These are phyloP conservation scores for Schwanniomyces yamadae DNA, from an alignment of 805 yeast genomes.

Conservation along the genomic window DNA sequence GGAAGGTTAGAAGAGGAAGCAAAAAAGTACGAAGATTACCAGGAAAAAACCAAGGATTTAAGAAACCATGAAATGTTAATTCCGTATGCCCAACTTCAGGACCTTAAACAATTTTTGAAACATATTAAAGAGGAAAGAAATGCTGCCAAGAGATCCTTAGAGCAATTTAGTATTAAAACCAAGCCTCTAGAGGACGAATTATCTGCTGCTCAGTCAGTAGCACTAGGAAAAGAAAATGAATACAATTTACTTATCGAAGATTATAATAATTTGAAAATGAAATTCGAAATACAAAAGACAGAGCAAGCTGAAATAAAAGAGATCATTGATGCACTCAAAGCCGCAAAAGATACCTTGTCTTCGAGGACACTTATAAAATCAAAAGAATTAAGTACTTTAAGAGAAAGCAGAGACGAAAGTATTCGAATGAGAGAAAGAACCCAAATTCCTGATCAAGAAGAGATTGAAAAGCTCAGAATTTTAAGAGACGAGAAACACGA, in stretches of 20 bases:
- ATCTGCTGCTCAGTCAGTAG: constrained; percentile 5
- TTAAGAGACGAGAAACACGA: constrained; percentile 20
- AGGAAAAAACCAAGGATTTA: constrained; percentile 41
- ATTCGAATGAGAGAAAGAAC: constrained; percentile 19
- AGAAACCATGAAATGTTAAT: constrained; percentile 36
- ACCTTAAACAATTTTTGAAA: constrained; percentile 31
- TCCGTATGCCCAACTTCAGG: constrained; percentile 42
- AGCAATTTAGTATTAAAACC: constrained; percentile 20
- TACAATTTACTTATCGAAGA: constrained; percentile 4
- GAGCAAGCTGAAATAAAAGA: constrained; percentile 2
- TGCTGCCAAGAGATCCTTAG: constrained; percentile 32
- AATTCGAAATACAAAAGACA: constrained; percentile 3
- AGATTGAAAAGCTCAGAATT: constrained; percentile 18
- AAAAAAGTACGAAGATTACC: constrained; percentile 43
- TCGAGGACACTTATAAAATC: constrained; percentile 20
- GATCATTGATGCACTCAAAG: constrained; percentile 8
- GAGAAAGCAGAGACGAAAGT: constrained; percentile 11
- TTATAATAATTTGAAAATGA: constrained; percentile 7
- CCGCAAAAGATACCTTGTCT: constrained; percentile 9
- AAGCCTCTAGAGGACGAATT: constrained; percentile 21
- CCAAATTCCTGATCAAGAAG: constrained; percentile 30
- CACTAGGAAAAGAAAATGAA: constrained; percentile 9
- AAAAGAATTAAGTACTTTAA: constrained; percentile 12
- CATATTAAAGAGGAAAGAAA: constrained; percentile 35
- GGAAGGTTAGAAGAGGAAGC: constrained; percentile 46